phyloP scores from a whole-genome alignment of 2,329 filamentous ascomycete species.

The Xylariaceae sp. region DNA sequence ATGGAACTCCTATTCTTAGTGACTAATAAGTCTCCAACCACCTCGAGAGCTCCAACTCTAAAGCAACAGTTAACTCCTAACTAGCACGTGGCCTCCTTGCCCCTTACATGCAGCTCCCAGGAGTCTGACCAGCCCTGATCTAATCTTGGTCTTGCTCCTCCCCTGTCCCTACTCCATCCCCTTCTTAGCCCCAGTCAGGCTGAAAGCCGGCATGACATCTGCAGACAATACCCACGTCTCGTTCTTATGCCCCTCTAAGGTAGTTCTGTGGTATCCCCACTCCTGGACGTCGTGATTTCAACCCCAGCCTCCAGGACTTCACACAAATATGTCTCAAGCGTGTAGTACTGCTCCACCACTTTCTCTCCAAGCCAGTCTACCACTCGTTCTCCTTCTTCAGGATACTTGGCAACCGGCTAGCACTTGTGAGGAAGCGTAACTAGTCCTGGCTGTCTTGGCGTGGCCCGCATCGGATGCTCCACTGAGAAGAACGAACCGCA shows the following conservation, averaged over 20 bases:
- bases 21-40: neutral
- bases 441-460: too few relatives aligned
- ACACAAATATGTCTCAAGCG: too few relatives aligned
- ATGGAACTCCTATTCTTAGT: neutral
- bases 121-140: neutral
- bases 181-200: too few relatives aligned
- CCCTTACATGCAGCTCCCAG: conserved; percentile 7
- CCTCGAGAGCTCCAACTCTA: neutral
- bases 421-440: too few relatives aligned
- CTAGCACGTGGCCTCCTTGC: conserved; percentile 13
- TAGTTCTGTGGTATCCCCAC: neutral
- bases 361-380: too few relatives aligned
- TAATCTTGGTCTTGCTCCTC: conserved; percentile 1
- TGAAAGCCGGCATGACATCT: neutral
- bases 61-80: neutral
- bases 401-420: too few relatives aligned
- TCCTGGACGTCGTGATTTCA: neutral
- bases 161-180: neutral
- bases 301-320: neutral
- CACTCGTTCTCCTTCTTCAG: too few relatives aligned
- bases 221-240: conserved; percentile 1
- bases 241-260: neutral
- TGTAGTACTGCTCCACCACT: too few relatives aligned
- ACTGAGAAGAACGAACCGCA: too few relatives aligned
- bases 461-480: too few relatives aligned